Evolutionary conservation across 1,284 basidiomycete species (phyloP).

Genomic region (Boletus mariae): DNA sequence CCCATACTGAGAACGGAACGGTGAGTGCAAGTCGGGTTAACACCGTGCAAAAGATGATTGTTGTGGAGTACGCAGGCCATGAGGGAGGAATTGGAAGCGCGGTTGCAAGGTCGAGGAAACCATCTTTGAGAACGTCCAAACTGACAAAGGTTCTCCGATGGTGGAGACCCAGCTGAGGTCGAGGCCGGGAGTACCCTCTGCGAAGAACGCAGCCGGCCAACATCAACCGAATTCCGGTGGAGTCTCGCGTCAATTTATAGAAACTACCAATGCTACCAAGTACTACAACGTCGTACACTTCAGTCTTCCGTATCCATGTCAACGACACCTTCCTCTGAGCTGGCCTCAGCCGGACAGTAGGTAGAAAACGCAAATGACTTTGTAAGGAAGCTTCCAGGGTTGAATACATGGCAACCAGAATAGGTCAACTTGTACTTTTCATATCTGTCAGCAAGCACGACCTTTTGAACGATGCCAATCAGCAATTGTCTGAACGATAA

Average conservation of each 20-base stretch:
- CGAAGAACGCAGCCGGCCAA: slow-evolving; percentile 14
- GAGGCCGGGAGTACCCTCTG: slow-evolving; percentile 6
- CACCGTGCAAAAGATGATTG: slow-evolving; percentile 75
- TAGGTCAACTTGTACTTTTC: slow-evolving; percentile 96
- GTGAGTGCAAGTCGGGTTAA: slow-evolving; percentile 61
- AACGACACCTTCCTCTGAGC: slow-evolving; percentile 66
- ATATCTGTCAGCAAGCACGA: slow-evolving; percentile 96
- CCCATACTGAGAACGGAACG: slow-evolving; percentile 81
- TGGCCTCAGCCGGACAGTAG: slow-evolving; percentile 75
- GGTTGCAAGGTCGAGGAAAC: slow-evolving; percentile 60
- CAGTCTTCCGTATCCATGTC: slow-evolving; percentile 36
- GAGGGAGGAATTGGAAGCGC: slow-evolving; percentile 66
- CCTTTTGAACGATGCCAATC: slow-evolving; percentile 41
- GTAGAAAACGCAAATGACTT: slow-evolving; percentile 82
- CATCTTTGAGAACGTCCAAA: slow-evolving; percentile 42
- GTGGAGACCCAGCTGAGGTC: slow-evolving; percentile 2
- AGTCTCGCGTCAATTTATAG: neutral
- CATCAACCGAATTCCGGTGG: slow-evolving; percentile 15
- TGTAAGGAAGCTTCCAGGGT: slow-evolving; percentile 87
- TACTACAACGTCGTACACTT: neutral
- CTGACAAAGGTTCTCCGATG: slow-evolving; percentile 35
- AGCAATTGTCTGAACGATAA: neutral
- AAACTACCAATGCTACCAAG: neutral
- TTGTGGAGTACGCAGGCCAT: slow-evolving; percentile 68
- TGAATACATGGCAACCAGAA: slow-evolving; percentile 98